These are phyloP conservation scores for Penicillium brasilianum DNA, from an alignment of 2,329 filamentous ascomycete species.

Conservation along the genomic window DNA sequence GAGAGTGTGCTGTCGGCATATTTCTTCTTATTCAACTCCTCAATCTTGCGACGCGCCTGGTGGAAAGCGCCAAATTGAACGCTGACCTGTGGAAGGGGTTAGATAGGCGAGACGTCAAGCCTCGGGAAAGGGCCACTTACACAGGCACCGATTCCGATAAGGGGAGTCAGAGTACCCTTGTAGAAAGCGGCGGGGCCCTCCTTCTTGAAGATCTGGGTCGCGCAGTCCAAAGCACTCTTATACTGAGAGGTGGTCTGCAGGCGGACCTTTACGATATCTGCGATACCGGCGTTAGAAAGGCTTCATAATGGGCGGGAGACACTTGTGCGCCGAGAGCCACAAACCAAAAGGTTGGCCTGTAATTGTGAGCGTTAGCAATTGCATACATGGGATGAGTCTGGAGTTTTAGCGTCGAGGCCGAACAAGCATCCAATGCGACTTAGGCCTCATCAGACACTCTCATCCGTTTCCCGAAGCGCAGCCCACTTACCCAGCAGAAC, in stretches of 20 bases:
- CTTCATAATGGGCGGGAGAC: background rate
- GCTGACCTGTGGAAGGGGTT: slow-evolving; percentile 59
- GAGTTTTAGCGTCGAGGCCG: background rate
- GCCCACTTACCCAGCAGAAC: slow-evolving; percentile 79
- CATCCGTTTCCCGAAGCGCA: slow-evolving; percentile 4
- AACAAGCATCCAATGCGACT: slow-evolving; percentile 1
- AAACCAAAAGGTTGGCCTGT: slow-evolving; percentile 70
- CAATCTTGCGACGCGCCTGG: slow-evolving; percentile 83
- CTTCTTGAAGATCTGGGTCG: slow-evolving; percentile 80
- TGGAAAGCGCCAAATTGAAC: slow-evolving; percentile 98
- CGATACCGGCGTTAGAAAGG: slow-evolving; percentile 26
- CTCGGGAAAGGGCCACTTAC: slow-evolving; percentile 54
- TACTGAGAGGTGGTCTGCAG: slow-evolving; percentile 88
- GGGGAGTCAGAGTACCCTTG: slow-evolving; percentile 93
- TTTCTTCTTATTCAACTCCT: slow-evolving; percentile 68
- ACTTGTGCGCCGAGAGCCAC: slow-evolving; percentile 28
- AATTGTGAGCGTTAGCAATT: slow-evolving; percentile 33
- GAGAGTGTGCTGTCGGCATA: slow-evolving; percentile 60
- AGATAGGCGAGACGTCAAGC: background rate
- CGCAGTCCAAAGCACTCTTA: slow-evolving; percentile 77
- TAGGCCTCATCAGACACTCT: background rate
- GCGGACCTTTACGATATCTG: slow-evolving; percentile 96
- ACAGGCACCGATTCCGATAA: slow-evolving; percentile 95
- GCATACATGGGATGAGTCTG: background rate
- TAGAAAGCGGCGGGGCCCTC: slow-evolving; percentile 94